Evolutionary conservation across 2,329 filamentous ascomycete species (phyloP).

Genomic region (Neurospora sp.): DNA sequence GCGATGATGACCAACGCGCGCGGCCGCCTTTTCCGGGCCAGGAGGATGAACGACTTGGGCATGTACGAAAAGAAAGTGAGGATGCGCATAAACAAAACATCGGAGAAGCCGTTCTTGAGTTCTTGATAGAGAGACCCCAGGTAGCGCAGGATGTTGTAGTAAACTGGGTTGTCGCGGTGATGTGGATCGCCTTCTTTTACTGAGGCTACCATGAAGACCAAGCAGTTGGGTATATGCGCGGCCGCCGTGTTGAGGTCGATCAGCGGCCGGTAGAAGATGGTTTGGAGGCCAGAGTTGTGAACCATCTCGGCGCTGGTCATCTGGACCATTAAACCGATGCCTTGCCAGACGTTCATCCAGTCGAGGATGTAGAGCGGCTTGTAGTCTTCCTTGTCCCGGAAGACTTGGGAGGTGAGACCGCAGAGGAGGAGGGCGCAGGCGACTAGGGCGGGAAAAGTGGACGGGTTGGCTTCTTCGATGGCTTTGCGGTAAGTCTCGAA

Average conservation of each 20-base stretch:
- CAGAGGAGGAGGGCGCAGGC: constrained; percentile 41
- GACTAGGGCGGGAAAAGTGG: constrained; percentile 39
- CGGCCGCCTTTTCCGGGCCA: constrained; percentile 31
- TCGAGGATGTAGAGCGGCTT: constrained; percentile 41
- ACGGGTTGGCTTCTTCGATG: constrained; percentile 34
- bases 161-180: constrained; percentile 26
- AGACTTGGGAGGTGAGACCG: constrained; percentile 38
- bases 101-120: constrained; percentile 32
- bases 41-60: constrained; percentile 32
- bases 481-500: constrained; percentile 43
- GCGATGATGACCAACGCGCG: constrained; percentile 42
- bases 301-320: constrained; percentile 24
- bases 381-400: constrained; percentile 33
- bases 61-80: constrained; percentile 45
- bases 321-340: constrained; percentile 39
- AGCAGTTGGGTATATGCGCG: constrained; percentile 33
- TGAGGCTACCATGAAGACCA: constrained; percentile 39
- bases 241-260: constrained; percentile 34
- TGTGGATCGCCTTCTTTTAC: constrained; percentile 35
- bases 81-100: constrained; percentile 37
- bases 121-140: constrained; percentile 43
- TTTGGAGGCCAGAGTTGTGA: constrained; percentile 32
- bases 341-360: constrained; percentile 47
- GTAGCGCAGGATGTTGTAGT: constrained; percentile 37
- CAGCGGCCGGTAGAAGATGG: constrained; percentile 38